phyloP scores from a whole-genome alignment of 176 grass and related monocot species.

The Saccharum spontaneum region DNA sequence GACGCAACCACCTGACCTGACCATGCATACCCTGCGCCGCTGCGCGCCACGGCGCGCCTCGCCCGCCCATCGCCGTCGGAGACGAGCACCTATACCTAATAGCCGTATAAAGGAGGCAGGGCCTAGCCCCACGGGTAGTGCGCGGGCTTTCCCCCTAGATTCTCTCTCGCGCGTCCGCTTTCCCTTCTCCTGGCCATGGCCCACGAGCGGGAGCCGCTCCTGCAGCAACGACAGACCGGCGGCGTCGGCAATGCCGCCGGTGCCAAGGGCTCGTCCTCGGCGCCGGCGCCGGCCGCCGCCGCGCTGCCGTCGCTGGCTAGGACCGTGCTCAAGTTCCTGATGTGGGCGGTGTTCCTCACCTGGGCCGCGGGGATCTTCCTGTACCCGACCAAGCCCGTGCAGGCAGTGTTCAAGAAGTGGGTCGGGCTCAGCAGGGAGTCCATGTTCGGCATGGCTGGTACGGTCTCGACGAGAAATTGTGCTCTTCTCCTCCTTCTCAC shows the following conservation, averaged over 20 bases:
- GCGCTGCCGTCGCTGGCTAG: conserved; percentile 46
- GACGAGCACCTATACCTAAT: not conserved
- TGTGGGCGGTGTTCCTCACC: conserved; percentile 72
- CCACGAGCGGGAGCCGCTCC: conserved; percentile 47
- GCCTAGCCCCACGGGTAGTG: not conserved
- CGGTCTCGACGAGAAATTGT: not conserved
- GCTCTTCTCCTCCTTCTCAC: not conserved
- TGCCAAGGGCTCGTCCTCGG: conserved; percentile 7
- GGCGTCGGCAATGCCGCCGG: conserved; percentile 13
- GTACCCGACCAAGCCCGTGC: conserved; percentile 51
- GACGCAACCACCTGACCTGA: not conserved
- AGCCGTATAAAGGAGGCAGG: conserved; percentile 22
- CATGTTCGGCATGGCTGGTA: conserved; percentile 69
- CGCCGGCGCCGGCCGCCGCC: not conserved
- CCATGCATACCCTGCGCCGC: not conserved
- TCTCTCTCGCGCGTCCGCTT: not conserved
- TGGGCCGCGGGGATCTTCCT: conserved; percentile 77
- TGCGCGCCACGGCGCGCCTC: no score
- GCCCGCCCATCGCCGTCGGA: conserved; percentile 15
- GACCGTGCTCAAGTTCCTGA: conserved; percentile 65
- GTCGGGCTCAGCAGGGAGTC: conserved; percentile 23
- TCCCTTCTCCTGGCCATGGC: conserved; percentile 11
- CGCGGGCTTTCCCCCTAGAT: not conserved
- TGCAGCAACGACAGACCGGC: conserved; percentile 2
- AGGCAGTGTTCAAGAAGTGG: conserved; percentile 28